Evolutionary conservation across 2,329 filamentous ascomycete species (phyloP), one percentile per base, ranked within the genome.

Genomic region (Sarocladium brachiariae): DNA sequence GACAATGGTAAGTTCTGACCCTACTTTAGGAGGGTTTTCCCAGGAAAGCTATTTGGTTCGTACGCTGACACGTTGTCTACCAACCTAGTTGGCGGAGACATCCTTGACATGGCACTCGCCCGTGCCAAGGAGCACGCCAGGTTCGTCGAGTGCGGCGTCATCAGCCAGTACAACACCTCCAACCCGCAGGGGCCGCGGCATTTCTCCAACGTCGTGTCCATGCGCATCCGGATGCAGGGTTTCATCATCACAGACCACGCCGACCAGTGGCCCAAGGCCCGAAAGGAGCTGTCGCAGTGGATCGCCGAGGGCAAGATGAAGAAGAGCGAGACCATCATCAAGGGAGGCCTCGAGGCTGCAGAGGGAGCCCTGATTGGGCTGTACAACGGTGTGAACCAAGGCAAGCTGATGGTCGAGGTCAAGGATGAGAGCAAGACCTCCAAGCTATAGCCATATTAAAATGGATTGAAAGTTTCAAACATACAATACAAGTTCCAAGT

Each of bases 181-280:
- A 73, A 72, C 34, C 74, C 75, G 39, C 66, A 76, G 52, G 83
- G 83, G 1, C 78, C 78, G 46, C 77, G 71, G 58, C 76, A 80
- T 61, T 74, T 78, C 59, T 63, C 67, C 48, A 75, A 74, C 65
- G 69, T 78, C 50, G 68, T 78, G 38, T 63, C 68, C 5, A 79
- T 79, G 72, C 68, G 79, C 53, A 76, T 82, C 60, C 75, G 69
- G 50, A 80, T 87, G 73, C 75, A 85, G 67, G 84, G 84, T 1
- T 90, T 91, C 66, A 84, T 90, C 54, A 77, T 89, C 46, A 78
- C 87, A 51, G 87, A 90, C 63, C 87, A 76, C 59, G 66, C 64
- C 4, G 69, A 76, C 49, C 73, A 84, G 59, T 86, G 77, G 61
- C 61, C 73, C 0, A 63, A 68, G 37, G 87, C 84, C 1, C 67